Base-by-base conservation (phyloP, 345 rosid species). In the Acer campestre region DNA sequence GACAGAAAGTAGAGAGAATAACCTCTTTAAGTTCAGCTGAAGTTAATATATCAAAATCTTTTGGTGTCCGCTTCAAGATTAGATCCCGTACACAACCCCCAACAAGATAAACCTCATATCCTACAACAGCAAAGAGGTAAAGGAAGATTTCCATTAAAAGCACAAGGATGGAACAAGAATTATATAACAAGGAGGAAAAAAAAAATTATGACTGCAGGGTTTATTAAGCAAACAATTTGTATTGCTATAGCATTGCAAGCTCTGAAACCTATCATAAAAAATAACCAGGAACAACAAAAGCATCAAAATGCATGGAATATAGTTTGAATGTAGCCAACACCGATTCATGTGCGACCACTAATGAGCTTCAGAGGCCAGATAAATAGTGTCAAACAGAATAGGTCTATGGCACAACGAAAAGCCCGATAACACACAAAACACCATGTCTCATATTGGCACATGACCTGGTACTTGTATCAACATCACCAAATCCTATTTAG, bases 71-170 rank as follows among this genome's bases (percentile, higher is more conserved):
- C 82, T 90, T 89, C 79, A 97, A 79, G 61, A 94, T 86, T 81
- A 97, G 97, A 89, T 97, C 99, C 69, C 99, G 85, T 49, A 97
- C 98, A 71, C 98, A 93, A 11, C 99, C 99, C 78, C 98, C 99
- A 8, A 97, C 99, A 72, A 94, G 98, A 81, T 94, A 93, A 70
- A 90, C 99, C 71, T 89, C 92, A 81, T 86, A 84, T 55, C 99
- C 99, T 94, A 74, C 61, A 76, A 22, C 6, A 20, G 17, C 14
- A 71, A 10, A 48, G 29, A 61, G 13, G 35, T 7, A 7, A 61
- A 8, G 29, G 16, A 38, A 35, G 62, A 16, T 71, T 53, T 48
- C 68, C 16, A 14, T 40, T 20, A 22, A 44, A 22, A 61, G 38
- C 11, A 38, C 7, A 22, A 55, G 25, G 44, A 8, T 40, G 23